Base-by-base conservation (phyloP, 1,284 basidiomycete genomes). In the Rhizopogon parksii region DNA sequence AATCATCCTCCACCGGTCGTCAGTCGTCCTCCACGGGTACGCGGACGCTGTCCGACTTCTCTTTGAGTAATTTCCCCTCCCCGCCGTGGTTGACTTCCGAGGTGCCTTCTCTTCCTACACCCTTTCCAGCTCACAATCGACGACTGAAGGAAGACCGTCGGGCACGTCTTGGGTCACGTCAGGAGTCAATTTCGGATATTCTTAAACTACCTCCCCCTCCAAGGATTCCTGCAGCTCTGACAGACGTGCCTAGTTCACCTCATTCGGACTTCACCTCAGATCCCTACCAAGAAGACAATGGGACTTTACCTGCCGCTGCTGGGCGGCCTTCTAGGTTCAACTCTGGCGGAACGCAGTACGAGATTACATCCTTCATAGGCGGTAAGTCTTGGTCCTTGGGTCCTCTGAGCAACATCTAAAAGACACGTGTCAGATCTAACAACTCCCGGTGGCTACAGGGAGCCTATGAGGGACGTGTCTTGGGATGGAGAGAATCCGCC, bases 301-400 rank as follows among this genome's bases (percentile, higher is more conserved):
- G 69, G 39, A 52, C 55, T 2, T 49, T 59, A 39, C 40, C 58
- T 43, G 51, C 58, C 14, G 61, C 61, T 34, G 57, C 59, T 2
- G 52, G 59, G 11, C 61, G 51, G 21, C 53, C 40, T 37, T 47
- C 49, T 36, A 52, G 62, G 47, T 60, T 68, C 42, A 69, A 72
- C 48, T 80, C 79, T n/a, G 68, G 63, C 17, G 79, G 72, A 12
- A 83, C 76, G 0, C 79, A 78, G 55, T 85, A 82, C 56, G 84
- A 87, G 56, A 82, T 87, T 19, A 88, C 85, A 19, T 87, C 85
- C 2, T 88, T 88, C 61, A 85, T 88, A 56, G 80, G 76, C 54
- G 74, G 84, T 86, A 56, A 64, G 78, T 59, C 40, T 50, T 38
- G 19, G 53, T 36, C 30, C 24, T 15, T 40, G 30, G 11, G 36